phyloP scores from a whole-genome alignment of 2,329 filamentous ascomycete species.

The Rhynchosporium agropyri region DNA sequence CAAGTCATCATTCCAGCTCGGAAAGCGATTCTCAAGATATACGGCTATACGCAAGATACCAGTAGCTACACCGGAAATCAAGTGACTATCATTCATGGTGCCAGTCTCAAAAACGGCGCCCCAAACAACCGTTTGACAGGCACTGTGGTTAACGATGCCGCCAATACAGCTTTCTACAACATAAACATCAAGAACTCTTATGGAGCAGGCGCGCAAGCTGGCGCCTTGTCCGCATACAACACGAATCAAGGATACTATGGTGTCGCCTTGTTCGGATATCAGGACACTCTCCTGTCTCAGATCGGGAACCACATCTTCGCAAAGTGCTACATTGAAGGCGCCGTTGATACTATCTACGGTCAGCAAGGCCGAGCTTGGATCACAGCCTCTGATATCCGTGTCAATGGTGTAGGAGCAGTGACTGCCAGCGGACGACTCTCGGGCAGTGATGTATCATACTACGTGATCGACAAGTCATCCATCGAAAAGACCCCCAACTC shows the following conservation, averaged over 20 bases:
- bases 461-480: conserved; percentile 57
- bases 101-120: conserved; percentile 46
- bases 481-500: conserved; percentile 48
- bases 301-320: conserved; percentile 58
- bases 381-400: conserved; percentile 51
- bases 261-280: conserved; percentile 56
- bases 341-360: conserved; percentile 64
- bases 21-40: conserved; percentile 54
- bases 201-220: conserved; percentile 53
- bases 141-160: conserved; percentile 43
- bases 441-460: conserved; percentile 49
- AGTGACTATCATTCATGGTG: conserved; percentile 49
- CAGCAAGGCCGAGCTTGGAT: conserved; percentile 55
- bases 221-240: conserved; percentile 56
- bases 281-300: conserved; percentile 57
- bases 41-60: conserved; percentile 53
- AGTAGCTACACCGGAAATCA: conserved; percentile 52
- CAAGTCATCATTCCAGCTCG: conserved; percentile 56
- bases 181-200: conserved; percentile 59
- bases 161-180: conserved; percentile 60
- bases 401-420: conserved; percentile 49
- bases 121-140: conserved; percentile 48
- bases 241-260: conserved; percentile 60
- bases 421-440: conserved; percentile 50
- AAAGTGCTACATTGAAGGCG: conserved; percentile 58